phyloP scores from a whole-genome alignment of 495 filamentous ascomycete species.

The Cenococcum geophilum region DNA sequence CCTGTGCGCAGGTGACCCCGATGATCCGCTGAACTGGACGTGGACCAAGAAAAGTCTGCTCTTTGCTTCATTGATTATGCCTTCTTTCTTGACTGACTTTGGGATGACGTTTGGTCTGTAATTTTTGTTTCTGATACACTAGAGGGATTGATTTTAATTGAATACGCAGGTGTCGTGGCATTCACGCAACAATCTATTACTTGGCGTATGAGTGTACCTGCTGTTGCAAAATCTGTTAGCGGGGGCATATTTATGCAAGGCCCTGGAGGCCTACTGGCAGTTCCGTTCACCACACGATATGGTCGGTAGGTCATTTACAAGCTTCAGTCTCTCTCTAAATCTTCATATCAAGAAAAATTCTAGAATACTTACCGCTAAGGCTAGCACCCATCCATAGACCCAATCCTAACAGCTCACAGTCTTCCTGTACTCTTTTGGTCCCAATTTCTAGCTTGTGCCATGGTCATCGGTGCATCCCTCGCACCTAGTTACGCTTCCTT shows the following conservation, averaged over 20 bases:
- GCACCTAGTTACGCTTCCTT: slow-evolving; percentile 44
- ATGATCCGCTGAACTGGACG: not conserved
- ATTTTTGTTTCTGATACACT: not conserved
- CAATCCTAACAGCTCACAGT: not conserved
- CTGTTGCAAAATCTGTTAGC: not conserved
- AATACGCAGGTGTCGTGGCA: not conserved
- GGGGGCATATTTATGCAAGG: slow-evolving; percentile 1
- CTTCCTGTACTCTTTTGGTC: slow-evolving; percentile 47
- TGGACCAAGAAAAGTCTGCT: not conserved
- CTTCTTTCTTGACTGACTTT: not conserved
- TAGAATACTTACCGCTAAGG: no score
- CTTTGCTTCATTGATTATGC: not conserved
- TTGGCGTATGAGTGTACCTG: not conserved
- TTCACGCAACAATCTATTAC: not conserved
- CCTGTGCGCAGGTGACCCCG: not conserved
- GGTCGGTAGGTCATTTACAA: not conserved
- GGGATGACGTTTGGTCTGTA: not conserved
- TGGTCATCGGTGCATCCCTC: slow-evolving; percentile 46
- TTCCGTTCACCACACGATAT: not conserved
- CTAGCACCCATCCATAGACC: no score
- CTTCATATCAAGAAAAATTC: no score
- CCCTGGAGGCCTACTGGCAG: not conserved
- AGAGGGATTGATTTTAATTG: not conserved
- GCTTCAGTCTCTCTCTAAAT: no score
- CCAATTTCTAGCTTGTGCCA: slow-evolving; percentile 45